A percentile compares a stretch with the other conserved stretches of the same genome.
These are phyloP conservation scores for Plectosphaerella sp. DNA, from an alignment of 2,329 filamentous ascomycete species.

Conservation along the genomic window DNA sequence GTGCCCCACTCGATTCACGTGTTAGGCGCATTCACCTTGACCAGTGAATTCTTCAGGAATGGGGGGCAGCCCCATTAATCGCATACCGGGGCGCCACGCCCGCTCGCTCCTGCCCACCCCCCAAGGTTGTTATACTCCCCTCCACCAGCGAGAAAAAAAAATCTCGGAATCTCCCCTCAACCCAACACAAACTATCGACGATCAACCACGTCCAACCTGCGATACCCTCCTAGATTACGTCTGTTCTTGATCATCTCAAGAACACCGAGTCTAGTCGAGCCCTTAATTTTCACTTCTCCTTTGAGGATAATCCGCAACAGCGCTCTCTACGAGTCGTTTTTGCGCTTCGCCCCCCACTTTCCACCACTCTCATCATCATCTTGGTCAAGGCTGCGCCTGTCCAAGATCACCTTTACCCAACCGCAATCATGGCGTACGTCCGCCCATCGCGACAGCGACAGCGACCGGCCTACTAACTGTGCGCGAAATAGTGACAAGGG, in stretches of 20 bases:
- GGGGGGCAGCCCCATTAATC: neutral
- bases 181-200: neutral
- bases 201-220: constrained; percentile 1
- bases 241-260: constrained; percentile 2
- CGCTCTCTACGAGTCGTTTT: neutral
- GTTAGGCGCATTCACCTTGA: too few species aligned
- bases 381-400: neutral
- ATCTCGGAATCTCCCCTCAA: constrained; percentile 2
- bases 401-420: constrained; percentile 32
- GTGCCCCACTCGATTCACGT: too few species aligned
- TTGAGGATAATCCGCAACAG: neutral
- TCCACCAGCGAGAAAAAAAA: constrained; percentile 1
- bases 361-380: neutral
- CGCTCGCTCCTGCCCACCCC: neutral
- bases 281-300: neutral
- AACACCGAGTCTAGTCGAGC: constrained; percentile 1
- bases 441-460: too few species aligned
- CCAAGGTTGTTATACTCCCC: neutral
- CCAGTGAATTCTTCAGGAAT: too few species aligned
- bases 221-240: neutral
- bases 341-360: constrained; percentile 1
- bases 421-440: constrained; percentile 81
- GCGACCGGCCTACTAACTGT: neutral
- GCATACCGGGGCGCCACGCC: neutral
- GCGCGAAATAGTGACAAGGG: constrained; percentile 67